Base-by-base conservation (phyloP, 306 rosid genomes). In the Cucumis melo region DNA sequence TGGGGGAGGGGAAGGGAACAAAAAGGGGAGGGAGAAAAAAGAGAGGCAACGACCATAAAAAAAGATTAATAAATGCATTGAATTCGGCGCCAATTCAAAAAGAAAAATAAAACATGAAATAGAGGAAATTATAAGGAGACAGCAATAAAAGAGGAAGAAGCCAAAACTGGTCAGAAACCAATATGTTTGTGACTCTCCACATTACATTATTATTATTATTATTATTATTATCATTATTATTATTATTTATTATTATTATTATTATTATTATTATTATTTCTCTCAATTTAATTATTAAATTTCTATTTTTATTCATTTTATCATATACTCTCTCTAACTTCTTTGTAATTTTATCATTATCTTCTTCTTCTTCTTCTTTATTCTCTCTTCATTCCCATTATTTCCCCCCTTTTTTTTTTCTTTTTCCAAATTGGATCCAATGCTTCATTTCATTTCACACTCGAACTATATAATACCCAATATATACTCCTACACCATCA, bases 91-190 rank as follows among this genome's bases (percentile, higher is more conserved):
- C 74, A 42, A 44, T 70, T 70, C 75, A 14, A 70, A 70, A 61
- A 55, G 2, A 55, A 8, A n/a, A 55, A n/a, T 4, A 19, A 6
- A 2, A 19, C 2, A 54, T 19, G 14, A 12, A 20, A 10, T 16
- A 34, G 14, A 27, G n/a, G n/a, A 61, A 8, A 13, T n/a, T n/a
- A n/a, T 7, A 38, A 21, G 27, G 74, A 67, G 55, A 41, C 17
- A 42, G n/a, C 1, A 17, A 1, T 10, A 67, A 12, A 10, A 67
- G 74, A n/a, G 75, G 58, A 70, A 46, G 57, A 23, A 44, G 75
- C 58, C 75, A 70, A 70, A 70, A 70, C 10, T 70, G 75, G 57
- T 70, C 75, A 70, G 75, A 16, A 50, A 50, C 20, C 29, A 27
- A 27, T 27, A 27, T 27, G 29, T 27, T 27, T 32, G n/a, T n/a